These are phyloP conservation scores for Mycosarcoma mackinlayi DNA, from an alignment of 1,284 basidiomycete species.

Conservation along the genomic window DNA sequence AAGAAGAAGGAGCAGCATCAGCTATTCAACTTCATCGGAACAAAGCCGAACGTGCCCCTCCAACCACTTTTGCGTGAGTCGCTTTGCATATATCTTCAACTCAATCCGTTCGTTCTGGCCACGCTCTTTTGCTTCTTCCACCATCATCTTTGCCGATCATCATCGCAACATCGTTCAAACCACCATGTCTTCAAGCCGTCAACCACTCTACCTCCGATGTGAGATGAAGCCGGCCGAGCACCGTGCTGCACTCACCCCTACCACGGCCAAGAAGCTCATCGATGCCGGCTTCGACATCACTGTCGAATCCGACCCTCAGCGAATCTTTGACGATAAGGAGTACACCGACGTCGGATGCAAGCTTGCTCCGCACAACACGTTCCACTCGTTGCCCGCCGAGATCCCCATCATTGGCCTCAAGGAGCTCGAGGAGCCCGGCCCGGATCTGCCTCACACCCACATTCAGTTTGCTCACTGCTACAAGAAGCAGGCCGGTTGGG, in stretches of 20 bases:
- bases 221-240: slow-evolving; percentile 74
- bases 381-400: slow-evolving; percentile 81
- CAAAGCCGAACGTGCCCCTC: slow-evolving; percentile 7
- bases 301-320: slow-evolving; percentile 92
- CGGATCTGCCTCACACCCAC: slow-evolving; percentile 76
- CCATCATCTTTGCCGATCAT: slow-evolving; percentile 1
- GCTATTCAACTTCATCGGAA: slow-evolving; percentile 3
- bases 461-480: slow-evolving; percentile 99
- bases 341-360: slow-evolving; percentile 81
- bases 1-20: background rate
- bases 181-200: slow-evolving; percentile 29
- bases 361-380: slow-evolving; percentile 88
- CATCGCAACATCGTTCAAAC: background rate
- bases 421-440: slow-evolving; percentile 77
- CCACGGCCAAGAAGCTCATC: slow-evolving; percentile 88
- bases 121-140: background rate
- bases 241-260: slow-evolving; percentile 91
- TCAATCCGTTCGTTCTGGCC: background rate
- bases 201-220: slow-evolving; percentile 66
- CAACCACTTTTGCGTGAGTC: background rate
- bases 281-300: slow-evolving; percentile 89
- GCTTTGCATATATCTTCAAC: background rate
- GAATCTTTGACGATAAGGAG: slow-evolving; percentile 94
- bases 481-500: slow-evolving; percentile 96
- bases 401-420: slow-evolving; percentile 95